phyloP scores from a whole-genome alignment of 2,329 filamentous ascomycete species.

The Hypocreales sp. region DNA sequence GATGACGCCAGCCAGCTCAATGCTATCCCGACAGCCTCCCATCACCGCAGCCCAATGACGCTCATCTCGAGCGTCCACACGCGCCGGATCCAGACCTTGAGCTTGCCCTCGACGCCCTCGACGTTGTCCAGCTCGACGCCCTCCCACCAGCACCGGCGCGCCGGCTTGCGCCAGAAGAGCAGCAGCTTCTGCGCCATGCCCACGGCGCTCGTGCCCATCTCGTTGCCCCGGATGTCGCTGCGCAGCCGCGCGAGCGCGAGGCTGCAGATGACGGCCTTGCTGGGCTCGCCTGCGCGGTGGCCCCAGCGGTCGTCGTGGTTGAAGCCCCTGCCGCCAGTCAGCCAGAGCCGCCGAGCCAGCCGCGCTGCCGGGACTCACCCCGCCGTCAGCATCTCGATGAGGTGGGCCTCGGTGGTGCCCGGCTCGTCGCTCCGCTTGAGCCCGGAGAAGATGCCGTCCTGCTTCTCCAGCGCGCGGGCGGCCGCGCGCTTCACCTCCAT shows the following conservation, averaged over 20 bases:
- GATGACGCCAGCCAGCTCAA: slow-evolving; percentile 5
- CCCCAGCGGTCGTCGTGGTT: slow-evolving; percentile 93
- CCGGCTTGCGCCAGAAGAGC: slow-evolving; percentile 95
- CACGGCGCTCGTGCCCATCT: slow-evolving; percentile 61
- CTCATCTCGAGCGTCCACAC: slow-evolving; percentile 99
- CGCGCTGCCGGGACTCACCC: slow-evolving; percentile 74
- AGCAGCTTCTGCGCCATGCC: slow-evolving; percentile 98
- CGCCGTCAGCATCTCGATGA: slow-evolving; percentile 98
- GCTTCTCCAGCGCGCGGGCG: slow-evolving; percentile 68
- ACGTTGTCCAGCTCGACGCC: slow-evolving; percentile 83
- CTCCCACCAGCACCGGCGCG: slow-evolving; percentile 97
- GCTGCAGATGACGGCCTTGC: slow-evolving; percentile 97
- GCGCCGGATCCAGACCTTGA: slow-evolving; percentile 96
- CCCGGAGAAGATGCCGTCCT: slow-evolving; percentile 92
- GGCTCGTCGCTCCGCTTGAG: slow-evolving; percentile 89
- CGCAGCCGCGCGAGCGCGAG: slow-evolving; percentile 83
- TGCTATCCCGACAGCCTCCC: too few species aligned
- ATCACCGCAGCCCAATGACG: slow-evolving; percentile 56
- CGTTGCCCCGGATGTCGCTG: slow-evolving; percentile 76
- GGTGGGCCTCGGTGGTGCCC: slow-evolving; percentile 90
- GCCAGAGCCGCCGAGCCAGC: neutral
- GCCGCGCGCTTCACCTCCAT: slow-evolving; percentile 90
- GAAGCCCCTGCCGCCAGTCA: slow-evolving; percentile 55
- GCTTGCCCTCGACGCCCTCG: slow-evolving; percentile 74
- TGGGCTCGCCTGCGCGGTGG: slow-evolving; percentile 90